Evolutionary conservation across 192 early-diverging fungal species (phyloP).

Genomic region (Backusella luteola): DNA sequence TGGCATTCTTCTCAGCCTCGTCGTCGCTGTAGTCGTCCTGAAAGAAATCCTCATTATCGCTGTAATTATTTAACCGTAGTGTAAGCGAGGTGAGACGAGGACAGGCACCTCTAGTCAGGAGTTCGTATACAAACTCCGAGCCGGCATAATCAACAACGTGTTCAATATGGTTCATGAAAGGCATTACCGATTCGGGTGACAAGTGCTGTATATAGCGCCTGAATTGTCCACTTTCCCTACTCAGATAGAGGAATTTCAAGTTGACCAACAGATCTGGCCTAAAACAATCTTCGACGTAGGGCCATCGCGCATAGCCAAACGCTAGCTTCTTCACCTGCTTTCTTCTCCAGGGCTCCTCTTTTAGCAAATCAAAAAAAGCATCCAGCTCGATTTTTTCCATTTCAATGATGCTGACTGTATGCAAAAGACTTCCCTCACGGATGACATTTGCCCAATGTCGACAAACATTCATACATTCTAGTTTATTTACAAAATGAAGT

Average conservation of each 20-base stretch:
- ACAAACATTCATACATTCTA: not conserved
- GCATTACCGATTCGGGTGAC: not conserved
- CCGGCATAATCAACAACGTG: not conserved
- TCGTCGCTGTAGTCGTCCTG: not conserved
- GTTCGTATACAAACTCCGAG: not conserved
- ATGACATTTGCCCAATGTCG: not conserved
- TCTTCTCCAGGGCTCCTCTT: not conserved
- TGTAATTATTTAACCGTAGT: not conserved
- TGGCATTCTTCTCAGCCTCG: not conserved
- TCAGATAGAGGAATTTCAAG: not conserved
- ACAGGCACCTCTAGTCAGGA: not conserved
- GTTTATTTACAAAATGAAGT: not conserved
- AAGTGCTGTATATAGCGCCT: not conserved
- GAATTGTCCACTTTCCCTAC: not conserved
- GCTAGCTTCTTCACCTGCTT: not conserved
- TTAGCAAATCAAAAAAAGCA: not conserved
- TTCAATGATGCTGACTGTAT: not conserved
- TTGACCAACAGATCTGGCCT: not conserved
- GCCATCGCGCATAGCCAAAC: not conserved
- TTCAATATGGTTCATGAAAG: not conserved
- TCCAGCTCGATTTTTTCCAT: not conserved
- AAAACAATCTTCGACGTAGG: not conserved
- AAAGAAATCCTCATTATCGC: not conserved
- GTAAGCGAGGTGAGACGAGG: not conserved
- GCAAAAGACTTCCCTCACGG: not conserved